A percentile compares a stretch with the other conserved stretches of the same genome.
phyloP scores from a whole-genome alignment of 805 yeast species.

The Candida ipomoeae region DNA sequence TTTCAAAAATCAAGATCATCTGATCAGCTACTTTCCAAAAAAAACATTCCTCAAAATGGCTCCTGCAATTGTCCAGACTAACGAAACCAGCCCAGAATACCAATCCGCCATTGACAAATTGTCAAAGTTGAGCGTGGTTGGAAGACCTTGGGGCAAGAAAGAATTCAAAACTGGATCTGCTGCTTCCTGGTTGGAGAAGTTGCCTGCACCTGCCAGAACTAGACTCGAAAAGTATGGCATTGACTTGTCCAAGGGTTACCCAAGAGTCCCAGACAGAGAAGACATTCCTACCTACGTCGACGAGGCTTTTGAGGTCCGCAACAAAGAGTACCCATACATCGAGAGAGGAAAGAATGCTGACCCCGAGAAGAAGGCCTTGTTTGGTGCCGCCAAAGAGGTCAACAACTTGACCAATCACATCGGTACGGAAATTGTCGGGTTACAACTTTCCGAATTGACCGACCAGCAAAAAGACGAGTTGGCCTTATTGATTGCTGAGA shows the following conservation, averaged over 20 bases:
- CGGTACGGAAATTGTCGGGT: conserved; percentile 30
- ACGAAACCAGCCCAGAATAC: conserved; percentile 5
- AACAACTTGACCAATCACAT: conserved; percentile 27
- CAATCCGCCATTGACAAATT: conserved; percentile 10
- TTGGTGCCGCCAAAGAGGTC: conserved; percentile 30
- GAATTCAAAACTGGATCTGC: conserved; percentile 12
- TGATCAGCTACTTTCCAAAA: background rate
- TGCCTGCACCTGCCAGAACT: conserved; percentile 23
- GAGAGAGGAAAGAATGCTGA: conserved; percentile 28
- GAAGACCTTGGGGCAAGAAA: conserved; percentile 9
- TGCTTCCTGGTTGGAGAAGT: conserved; percentile 16
- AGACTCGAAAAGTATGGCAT: conserved; percentile 23
- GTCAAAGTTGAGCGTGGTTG: conserved; percentile 11
- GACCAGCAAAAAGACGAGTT: conserved; percentile 29
- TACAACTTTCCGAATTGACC: conserved; percentile 26
- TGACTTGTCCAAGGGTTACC: conserved; percentile 27
- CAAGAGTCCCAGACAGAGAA: conserved; percentile 21
- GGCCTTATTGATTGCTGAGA: conserved; percentile 29
- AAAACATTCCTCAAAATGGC: conserved; percentile 1
- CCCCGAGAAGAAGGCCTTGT: conserved; percentile 28
- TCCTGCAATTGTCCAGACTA: conserved; percentile 5
- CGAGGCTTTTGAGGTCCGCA: conserved; percentile 23
- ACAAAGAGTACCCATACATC: conserved; percentile 22
- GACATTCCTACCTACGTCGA: conserved; percentile 25
- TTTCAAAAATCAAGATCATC: background rate